Conservation (phyloP, 139 green algal genomes). For the Chlorella ohadii region DNA sequence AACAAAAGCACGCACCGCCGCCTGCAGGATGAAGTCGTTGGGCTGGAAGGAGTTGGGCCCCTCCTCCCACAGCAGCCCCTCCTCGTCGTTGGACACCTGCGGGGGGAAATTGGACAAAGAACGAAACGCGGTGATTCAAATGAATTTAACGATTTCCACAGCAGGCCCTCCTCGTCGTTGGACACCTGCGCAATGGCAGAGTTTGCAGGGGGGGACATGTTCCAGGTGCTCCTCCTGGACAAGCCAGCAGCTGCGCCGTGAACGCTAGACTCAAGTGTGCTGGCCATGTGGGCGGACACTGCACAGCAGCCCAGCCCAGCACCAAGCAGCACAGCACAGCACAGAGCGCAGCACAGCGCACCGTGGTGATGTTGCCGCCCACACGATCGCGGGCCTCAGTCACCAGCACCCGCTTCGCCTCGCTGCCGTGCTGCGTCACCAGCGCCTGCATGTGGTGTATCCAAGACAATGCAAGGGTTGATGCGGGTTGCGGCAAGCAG, state of each 20-base stretch:
- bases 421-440: constrained; percentile 61
- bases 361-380: constrained; percentile 97
- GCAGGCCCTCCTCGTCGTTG: constrained; percentile 73
- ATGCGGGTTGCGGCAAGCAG: too few relatives aligned
- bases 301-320: too few relatives aligned
- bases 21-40: constrained; percentile 93
- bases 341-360: constrained; percentile 23
- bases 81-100: constrained; percentile 43
- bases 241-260: too few relatives aligned
- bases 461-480: too few relatives aligned
- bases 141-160: too few relatives aligned
- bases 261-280: too few relatives aligned
- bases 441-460: constrained; percentile 64
- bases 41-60: constrained; percentile 99
- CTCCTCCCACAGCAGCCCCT: constrained; percentile 98
- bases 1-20: constrained; percentile 88
- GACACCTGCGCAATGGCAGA: constrained; percentile 16
- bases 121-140: too few relatives aligned
- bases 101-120: too few relatives aligned
- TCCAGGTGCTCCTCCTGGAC: too few relatives aligned
- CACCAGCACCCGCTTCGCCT: constrained; percentile 79
- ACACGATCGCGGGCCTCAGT: constrained; percentile 95
- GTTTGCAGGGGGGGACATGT: too few relatives aligned
- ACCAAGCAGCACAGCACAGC: too few relatives aligned
- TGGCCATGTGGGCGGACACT: too few relatives aligned